These are phyloP conservation scores for Saccharomycopsis synnaedendra DNA, from an alignment of 805 yeast genomes.

Conservation along the genomic window DNA sequence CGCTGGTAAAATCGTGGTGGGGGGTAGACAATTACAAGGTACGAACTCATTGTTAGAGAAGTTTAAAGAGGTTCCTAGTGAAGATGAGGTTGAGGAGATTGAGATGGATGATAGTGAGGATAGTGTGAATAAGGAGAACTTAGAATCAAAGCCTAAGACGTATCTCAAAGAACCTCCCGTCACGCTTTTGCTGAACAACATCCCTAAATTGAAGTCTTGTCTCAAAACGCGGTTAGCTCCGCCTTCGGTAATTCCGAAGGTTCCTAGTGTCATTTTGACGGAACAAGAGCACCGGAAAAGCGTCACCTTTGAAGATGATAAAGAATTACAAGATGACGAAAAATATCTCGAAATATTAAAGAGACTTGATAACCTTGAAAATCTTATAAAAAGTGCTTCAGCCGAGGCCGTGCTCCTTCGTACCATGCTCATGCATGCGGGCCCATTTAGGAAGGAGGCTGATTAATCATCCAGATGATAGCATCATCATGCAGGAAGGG, in stretches of 20 bases:
- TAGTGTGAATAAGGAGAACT: background rate
- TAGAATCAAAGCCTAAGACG: background rate
- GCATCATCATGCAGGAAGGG: too few species aligned
- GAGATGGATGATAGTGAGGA: background rate
- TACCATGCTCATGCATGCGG: too few species aligned
- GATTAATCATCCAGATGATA: too few species aligned
- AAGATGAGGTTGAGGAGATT: background rate
- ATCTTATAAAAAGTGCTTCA: background rate
- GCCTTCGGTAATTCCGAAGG: background rate
- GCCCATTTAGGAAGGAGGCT: too few species aligned
- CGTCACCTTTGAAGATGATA: background rate
- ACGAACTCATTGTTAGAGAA: slow-evolving; percentile 3
- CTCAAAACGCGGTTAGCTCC: slow-evolving; percentile 6
- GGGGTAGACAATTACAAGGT: background rate
- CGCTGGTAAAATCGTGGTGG: background rate
- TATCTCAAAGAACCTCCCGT: background rate
- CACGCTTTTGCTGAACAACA: background rate
- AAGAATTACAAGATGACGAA: background rate
- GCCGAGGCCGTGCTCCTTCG: background rate
- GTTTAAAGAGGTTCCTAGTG: background rate
- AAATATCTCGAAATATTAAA: background rate
- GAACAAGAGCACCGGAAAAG: background rate
- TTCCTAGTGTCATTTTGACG: background rate
- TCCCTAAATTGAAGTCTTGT: slow-evolving; percentile 11
- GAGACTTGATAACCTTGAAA: background rate